Conservation (phyloP, 805 yeast genomes). For the Naumovozyma castellii region DNA sequence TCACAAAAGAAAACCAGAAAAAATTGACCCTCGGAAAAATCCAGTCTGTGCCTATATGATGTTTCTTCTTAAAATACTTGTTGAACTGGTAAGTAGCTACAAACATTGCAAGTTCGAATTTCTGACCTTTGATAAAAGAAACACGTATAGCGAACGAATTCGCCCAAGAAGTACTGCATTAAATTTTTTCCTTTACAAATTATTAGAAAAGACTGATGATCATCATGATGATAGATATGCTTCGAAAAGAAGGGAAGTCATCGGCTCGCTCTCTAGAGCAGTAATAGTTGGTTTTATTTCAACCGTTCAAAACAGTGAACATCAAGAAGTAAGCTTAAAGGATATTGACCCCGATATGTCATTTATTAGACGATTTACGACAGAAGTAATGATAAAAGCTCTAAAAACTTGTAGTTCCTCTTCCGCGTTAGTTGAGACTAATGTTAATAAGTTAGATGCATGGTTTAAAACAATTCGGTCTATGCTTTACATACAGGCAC, state of each 20-base stretch:
- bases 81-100: slow-evolving; percentile 70
- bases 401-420: slow-evolving; percentile 40
- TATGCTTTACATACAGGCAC: slow-evolving; percentile 24
- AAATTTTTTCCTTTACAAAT: slow-evolving; percentile 66
- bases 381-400: slow-evolving; percentile 57
- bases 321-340: slow-evolving; percentile 35
- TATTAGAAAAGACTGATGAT: slow-evolving; percentile 43
- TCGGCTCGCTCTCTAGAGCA: slow-evolving; percentile 54
- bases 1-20: slow-evolving; percentile 20
- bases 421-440: slow-evolving; percentile 17
- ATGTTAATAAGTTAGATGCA: slow-evolving; percentile 23
- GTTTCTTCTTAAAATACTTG: slow-evolving; percentile 55
- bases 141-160: slow-evolving; percentile 30
- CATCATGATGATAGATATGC: slow-evolving; percentile 28
- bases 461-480: slow-evolving; percentile 26
- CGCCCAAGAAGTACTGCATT: slow-evolving; percentile 73
- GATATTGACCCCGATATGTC: slow-evolving; percentile 59
- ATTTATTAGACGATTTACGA: slow-evolving; percentile 62
- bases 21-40: slow-evolving; percentile 39
- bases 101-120: slow-evolving; percentile 75
- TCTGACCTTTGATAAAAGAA: slow-evolving; percentile 62
- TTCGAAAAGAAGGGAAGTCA: slow-evolving; percentile 43
- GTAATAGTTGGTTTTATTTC: slow-evolving; percentile 57
- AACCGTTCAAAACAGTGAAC: slow-evolving; percentile 40
- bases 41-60: slow-evolving; percentile 54